These are phyloP conservation scores for Suhomyces choctaworum DNA, from an alignment of 1,139 yeast genomes.

Conservation along the genomic window DNA sequence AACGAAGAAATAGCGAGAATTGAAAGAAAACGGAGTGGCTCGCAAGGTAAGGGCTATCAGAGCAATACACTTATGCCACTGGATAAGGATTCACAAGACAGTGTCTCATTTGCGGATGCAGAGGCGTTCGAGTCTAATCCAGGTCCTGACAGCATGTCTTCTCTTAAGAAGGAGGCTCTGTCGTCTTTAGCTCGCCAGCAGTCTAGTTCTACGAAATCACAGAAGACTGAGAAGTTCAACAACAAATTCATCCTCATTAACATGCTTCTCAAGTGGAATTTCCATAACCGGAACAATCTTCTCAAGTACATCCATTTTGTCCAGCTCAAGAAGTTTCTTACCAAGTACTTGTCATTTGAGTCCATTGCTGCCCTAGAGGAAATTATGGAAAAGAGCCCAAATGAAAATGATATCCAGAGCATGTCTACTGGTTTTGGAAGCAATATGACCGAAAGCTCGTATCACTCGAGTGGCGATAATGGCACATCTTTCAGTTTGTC, in stretches of 20 bases:
- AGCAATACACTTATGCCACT: background rate
- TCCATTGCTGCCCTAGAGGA: constrained; percentile 41
- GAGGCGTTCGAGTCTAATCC: background rate
- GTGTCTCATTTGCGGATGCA: background rate
- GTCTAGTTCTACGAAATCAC: background rate
- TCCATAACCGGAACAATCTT: constrained; percentile 35
- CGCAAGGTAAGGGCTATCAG: background rate
- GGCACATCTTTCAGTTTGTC: constrained; percentile 9
- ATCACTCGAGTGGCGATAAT: constrained; percentile 1
- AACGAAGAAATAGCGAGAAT: constrained; percentile 22
- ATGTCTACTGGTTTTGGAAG: constrained; percentile 6
- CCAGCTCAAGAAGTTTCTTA: constrained; percentile 28
- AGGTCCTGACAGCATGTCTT: background rate
- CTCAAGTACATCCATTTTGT: constrained; percentile 44
- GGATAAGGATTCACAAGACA: background rate
- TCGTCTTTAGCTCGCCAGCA: background rate
- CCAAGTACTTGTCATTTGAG: constrained; percentile 39
- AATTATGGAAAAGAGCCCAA: constrained; percentile 23
- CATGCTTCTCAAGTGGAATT: constrained; percentile 49
- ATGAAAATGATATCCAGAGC: constrained; percentile 6
- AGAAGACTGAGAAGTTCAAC: constrained; percentile 24
- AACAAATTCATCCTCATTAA: constrained; percentile 43
- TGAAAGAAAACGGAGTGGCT: constrained; percentile 12
- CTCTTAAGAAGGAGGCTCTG: background rate
- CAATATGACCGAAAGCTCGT: background rate